These are phyloP conservation scores for Neltuma alba DNA, from an alignment of 306 rosid species.

Conservation along the genomic window DNA sequence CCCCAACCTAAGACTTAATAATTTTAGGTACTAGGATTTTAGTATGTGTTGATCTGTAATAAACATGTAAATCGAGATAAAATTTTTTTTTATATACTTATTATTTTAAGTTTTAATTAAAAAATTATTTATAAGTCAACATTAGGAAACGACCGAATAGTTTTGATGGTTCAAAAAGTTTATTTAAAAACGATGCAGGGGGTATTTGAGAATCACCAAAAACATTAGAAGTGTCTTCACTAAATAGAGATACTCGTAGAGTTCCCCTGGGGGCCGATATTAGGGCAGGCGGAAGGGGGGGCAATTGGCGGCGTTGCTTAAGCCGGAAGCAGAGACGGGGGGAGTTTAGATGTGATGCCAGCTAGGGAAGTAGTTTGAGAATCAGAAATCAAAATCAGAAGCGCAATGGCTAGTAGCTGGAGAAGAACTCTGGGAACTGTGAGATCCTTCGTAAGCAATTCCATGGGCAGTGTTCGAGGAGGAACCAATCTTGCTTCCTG, in stretches of 20 bases:
- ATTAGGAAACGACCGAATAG: too few species aligned
- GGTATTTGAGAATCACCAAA: too few species aligned
- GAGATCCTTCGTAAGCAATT: slow-evolving; percentile 75
- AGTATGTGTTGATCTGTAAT: too few species aligned
- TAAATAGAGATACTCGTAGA: not conserved
- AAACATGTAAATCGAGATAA: too few species aligned
- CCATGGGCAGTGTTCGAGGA: slow-evolving; percentile 86
- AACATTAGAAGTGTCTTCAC: too few species aligned
- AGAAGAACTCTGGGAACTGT: slow-evolving; percentile 72
- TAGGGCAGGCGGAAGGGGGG: not conserved
- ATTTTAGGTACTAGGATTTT: too few species aligned
- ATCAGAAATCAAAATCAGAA: not conserved
- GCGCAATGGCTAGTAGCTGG: slow-evolving; percentile 68
- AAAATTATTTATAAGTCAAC: too few species aligned
- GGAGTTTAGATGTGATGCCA: not conserved
- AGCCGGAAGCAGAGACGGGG: not conserved
- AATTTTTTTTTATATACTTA: too few species aligned
- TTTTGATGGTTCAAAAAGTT: too few species aligned
- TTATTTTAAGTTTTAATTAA: too few species aligned
- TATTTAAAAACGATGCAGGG: too few species aligned
- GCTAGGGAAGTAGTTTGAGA: not conserved
- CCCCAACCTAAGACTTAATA: too few species aligned
- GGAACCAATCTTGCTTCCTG: slow-evolving; percentile 83
- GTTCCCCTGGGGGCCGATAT: not conserved
- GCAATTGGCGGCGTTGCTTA: not conserved